These are phyloP conservation scores for Populus tomentosa DNA, from an alignment of 441 rosid genomes.

Conservation along the genomic window DNA sequence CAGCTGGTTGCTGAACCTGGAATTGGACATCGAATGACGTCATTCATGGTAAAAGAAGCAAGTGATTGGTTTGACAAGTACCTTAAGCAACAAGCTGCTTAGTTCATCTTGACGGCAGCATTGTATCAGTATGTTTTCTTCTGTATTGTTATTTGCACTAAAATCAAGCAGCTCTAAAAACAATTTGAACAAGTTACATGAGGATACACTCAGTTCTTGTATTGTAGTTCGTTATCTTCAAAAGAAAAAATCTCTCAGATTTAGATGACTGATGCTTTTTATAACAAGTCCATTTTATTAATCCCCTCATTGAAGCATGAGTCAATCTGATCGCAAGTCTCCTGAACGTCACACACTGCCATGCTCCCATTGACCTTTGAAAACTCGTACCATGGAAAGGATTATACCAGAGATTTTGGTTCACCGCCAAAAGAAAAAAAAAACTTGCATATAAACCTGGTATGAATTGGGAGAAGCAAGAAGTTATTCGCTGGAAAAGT, in stretches of 20 bases:
- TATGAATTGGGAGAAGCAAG: no score
- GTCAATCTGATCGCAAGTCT: neutral
- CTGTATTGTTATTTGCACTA: neutral
- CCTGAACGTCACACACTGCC: neutral
- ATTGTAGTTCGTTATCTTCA: neutral
- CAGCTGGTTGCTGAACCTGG: slow-evolving; percentile 76
- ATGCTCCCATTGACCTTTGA: neutral
- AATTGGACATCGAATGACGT: slow-evolving; percentile 67
- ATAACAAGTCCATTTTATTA: neutral
- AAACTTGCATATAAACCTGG: no score
- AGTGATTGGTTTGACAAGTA: slow-evolving; percentile 80
- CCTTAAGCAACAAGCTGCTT: slow-evolving; percentile 36
- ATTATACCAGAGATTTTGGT: neutral
- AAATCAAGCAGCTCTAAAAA: neutral
- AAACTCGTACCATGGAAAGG: neutral
- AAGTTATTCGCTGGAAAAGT: no score
- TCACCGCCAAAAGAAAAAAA: no score
- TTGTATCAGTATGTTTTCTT: neutral
- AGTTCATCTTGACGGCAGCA: neutral
- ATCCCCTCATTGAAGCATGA: neutral
- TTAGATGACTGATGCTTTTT: neutral
- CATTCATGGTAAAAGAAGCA: slow-evolving; percentile 74
- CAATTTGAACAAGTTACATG: neutral
- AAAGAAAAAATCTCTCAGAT: no score
- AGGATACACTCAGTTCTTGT: neutral